These are phyloP conservation scores for Diaporthe caulivora DNA, from an alignment of 2,329 filamentous ascomycete genomes.

Conservation along the genomic window DNA sequence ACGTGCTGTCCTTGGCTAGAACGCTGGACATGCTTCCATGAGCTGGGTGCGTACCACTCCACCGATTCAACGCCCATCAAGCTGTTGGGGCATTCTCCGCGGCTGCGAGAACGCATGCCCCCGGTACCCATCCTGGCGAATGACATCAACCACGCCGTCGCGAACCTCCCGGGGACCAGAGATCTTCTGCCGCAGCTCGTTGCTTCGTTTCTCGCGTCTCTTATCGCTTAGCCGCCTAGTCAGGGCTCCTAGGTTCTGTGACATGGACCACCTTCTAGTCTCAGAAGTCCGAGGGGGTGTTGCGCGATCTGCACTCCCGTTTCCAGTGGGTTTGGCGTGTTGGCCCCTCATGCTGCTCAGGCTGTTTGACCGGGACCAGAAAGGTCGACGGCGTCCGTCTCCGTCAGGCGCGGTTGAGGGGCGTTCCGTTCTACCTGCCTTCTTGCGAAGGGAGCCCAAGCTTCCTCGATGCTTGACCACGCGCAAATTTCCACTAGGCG, in stretches of 20 bases:
- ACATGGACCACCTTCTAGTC: constrained; percentile 37
- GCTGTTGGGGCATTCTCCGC: constrained; percentile 31
- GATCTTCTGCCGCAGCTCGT: constrained; percentile 71
- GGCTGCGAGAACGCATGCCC: constrained; percentile 47
- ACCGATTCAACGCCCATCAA: not conserved
- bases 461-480: constrained; percentile 68
- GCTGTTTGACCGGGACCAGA: constrained; percentile 50
- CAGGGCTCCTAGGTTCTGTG: constrained; percentile 56
- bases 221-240: constrained; percentile 69
- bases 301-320: constrained; percentile 18
- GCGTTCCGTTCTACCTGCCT: constrained; percentile 35
- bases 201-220: constrained; percentile 68
- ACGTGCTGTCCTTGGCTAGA: not conserved
- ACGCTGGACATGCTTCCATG: not conserved
- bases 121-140: constrained; percentile 58
- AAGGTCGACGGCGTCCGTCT: constrained; percentile 38
- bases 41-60: not conserved
- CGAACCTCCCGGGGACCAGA: constrained; percentile 69
- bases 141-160: constrained; percentile 70
- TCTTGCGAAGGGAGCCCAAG: constrained; percentile 53
- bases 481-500: constrained; percentile 70
- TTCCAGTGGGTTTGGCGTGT: not conserved
- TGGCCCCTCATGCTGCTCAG: constrained; percentile 34
- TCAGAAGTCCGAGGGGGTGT: constrained; percentile 31
- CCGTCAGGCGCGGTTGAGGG: constrained; percentile 51